These are phyloP conservation scores for Beta corolliflora DNA, from an alignment of 179 eudicot genomes.

Conservation along the genomic window DNA sequence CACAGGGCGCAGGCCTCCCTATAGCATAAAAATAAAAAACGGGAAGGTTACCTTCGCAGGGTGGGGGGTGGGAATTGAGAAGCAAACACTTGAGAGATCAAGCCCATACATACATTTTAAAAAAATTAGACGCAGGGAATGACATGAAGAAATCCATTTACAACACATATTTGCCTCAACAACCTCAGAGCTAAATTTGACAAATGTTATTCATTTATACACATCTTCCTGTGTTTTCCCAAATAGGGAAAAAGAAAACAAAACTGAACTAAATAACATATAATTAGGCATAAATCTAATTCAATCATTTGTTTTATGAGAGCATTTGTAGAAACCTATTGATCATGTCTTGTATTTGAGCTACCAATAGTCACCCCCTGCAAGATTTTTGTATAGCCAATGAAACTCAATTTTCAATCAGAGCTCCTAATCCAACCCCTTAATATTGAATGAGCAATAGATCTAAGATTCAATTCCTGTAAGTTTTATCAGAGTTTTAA, in stretches of 20 bases:
- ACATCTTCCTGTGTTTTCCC: constrained; percentile 28
- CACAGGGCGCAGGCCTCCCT: too few species aligned
- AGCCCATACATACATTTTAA: constrained; percentile 22
- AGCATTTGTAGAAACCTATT: constrained; percentile 24
- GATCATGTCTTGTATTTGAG: constrained; percentile 61
- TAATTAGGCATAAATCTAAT: constrained; percentile 24
- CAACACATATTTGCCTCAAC: too few species aligned
- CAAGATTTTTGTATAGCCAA: constrained; percentile 89
- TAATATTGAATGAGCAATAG: constrained; percentile 54
- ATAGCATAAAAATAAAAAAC: too few species aligned
- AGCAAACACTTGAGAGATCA: constrained; percentile 6
- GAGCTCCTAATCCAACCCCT: constrained; percentile 84
- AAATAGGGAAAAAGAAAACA: constrained; percentile 8
- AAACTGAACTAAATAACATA: constrained; percentile 26
- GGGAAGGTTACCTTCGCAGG: too few species aligned
- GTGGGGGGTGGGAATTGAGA: not conserved
- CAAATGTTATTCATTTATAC: constrained; percentile 31
- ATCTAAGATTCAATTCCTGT: constrained; percentile 89
- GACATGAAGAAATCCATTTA: constrained; percentile 23
- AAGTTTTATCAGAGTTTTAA: not conserved
- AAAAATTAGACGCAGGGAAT: constrained; percentile 18
- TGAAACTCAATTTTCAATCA: too few species aligned
- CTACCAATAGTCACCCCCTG: constrained; percentile 89
- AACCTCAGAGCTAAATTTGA: constrained; percentile 12
- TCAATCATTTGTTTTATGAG: constrained; percentile 21